Percentiles rank a stretch among this genome's conserved stretches.
Conservation (phyloP, 768 basidiomycete species). For the Glaciozyma martinii region DNA sequence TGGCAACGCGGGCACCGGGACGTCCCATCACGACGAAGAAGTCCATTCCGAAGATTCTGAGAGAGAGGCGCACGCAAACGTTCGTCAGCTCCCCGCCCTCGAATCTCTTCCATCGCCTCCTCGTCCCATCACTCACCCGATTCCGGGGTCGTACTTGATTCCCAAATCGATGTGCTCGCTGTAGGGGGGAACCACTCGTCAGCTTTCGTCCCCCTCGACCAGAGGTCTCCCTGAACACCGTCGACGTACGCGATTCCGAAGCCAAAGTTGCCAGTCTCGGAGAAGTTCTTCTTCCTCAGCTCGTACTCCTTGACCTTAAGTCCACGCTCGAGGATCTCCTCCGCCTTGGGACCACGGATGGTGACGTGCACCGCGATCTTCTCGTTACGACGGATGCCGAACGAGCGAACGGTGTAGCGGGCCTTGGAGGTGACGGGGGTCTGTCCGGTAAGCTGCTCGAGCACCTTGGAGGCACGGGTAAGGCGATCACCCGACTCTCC, state of each 20-base stretch:
- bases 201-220: not conserved
- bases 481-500: conserved; percentile 99
- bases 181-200: not conserved
- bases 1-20: conserved; percentile 82
- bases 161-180: conserved; percentile 94
- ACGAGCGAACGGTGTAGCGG: conserved; percentile 97
- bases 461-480: conserved; percentile 96
- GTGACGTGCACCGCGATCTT: conserved; percentile 87
- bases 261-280: conserved; percentile 97
- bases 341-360: conserved; percentile 97
- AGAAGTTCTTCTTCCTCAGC: conserved; percentile 92
- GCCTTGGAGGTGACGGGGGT: conserved; percentile 99
- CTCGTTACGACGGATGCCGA: conserved; percentile 99
- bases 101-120: not conserved
- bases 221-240: too few relatives aligned
- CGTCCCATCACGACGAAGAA: conserved; percentile 96
- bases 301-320: conserved; percentile 99
- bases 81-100: not conserved
- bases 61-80: too few relatives aligned
- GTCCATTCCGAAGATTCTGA: conserved; percentile 66
- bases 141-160: conserved; percentile 93
- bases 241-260: conserved; percentile 49
- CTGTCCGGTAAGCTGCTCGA: conserved; percentile 98
- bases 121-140: conserved; percentile 48
- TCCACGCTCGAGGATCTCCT: conserved; percentile 97